Base-by-base conservation (phyloP, 495 filamentous ascomycete species). In the Cercophora newfieldiana region DNA sequence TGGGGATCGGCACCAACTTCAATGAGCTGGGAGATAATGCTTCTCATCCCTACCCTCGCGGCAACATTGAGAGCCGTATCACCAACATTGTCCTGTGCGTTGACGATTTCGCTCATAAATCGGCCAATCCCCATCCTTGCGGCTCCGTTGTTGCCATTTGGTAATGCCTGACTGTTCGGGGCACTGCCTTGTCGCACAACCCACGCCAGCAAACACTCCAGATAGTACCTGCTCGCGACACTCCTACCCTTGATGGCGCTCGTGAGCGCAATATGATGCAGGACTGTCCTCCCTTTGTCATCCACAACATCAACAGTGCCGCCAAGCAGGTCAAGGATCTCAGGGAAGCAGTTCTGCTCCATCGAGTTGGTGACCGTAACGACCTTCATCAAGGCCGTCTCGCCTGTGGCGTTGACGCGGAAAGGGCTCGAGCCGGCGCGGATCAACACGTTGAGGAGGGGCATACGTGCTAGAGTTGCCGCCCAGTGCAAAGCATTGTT, bases 401-500 rank as follows among this genome's bases (percentile, higher is more conserved):
- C 94, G 18, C 96, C 96, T 19, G 86, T 88, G 48, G 87, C 84
- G 69, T 99, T 99, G 5, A 95, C 87, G 26, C 96, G 88, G 68
- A 85, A 91, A 30, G 97, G 94, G 71, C 85, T 94, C 0, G 93
- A 92, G 3, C 95, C 95, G 51, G 87, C 89, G 7, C 86, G 81
- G 66, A 99, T 90, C 0, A 99, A 82, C 1, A 92, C 87, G 61
- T 90, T 85, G 44, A 97, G 77, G 7, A 97, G 82, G 10, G 90
- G 85, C 72, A 94, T 86, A 22, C 92, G 89, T n/a, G 91, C 92
- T 54, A 98, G 83, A 47, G 94, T 96, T 10, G 95, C 93, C n/a
- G 94, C 95, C 95, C 95, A 99, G 71, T 97, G 94, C 30, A 99
- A 81, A 24, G 95, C 91, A 61, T 91, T 97, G 74, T 97, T 93